A percentile compares a stretch with the other conserved stretches of the same genome.
Evolutionary conservation across 2,329 filamentous ascomycete species (phyloP).

Genomic region (Graphilbum fragrans): DNA sequence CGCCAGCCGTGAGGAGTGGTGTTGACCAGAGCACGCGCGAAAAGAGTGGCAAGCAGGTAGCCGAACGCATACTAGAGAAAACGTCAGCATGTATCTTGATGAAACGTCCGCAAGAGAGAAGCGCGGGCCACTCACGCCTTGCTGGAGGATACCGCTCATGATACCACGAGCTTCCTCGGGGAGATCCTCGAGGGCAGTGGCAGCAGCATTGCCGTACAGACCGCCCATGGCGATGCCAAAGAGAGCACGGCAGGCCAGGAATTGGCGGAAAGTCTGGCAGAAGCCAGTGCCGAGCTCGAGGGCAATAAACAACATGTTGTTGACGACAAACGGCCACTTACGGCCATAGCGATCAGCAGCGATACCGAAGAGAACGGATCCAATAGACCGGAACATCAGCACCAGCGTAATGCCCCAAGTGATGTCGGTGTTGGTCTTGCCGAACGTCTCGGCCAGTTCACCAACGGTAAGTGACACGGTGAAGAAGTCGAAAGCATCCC

Average conservation of each 20-base stretch:
- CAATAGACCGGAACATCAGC: slow-evolving; percentile 60
- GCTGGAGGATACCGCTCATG: slow-evolving; percentile 72
- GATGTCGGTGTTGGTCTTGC: slow-evolving; percentile 49
- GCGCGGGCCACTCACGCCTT: slow-evolving; percentile 36
- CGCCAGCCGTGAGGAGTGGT: slow-evolving; percentile 55
- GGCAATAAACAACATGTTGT: slow-evolving; percentile 52
- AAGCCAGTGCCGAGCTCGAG: slow-evolving; percentile 63
- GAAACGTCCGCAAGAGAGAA: too few relatives aligned
- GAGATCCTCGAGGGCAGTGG: slow-evolving; percentile 58
- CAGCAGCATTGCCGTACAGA: slow-evolving; percentile 67
- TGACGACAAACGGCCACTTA: slow-evolving; percentile 74
- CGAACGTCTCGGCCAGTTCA: slow-evolving; percentile 47
- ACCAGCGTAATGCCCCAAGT: slow-evolving; percentile 66
- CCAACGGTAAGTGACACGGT: slow-evolving; percentile 67
- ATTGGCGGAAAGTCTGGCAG: slow-evolving; percentile 56
- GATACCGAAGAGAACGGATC: slow-evolving; percentile 64
- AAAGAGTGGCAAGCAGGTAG: slow-evolving; percentile 12
- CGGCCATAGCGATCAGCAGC: slow-evolving; percentile 69
- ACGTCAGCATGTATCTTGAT: too few relatives aligned
- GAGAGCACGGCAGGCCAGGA: slow-evolving; percentile 60
- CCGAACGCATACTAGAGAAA: slow-evolving; percentile 39
- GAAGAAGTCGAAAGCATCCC: slow-evolving; percentile 77
- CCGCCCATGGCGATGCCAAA: slow-evolving; percentile 76
- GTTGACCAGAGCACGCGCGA: slow-evolving; percentile 41
- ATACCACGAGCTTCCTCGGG: slow-evolving; percentile 55